Percentiles rank a stretch among this genome's conserved stretches.
Evolutionary conservation across 140 eudicot genomes (phyloP).

Genomic region (Erigeron philadelphicus): DNA sequence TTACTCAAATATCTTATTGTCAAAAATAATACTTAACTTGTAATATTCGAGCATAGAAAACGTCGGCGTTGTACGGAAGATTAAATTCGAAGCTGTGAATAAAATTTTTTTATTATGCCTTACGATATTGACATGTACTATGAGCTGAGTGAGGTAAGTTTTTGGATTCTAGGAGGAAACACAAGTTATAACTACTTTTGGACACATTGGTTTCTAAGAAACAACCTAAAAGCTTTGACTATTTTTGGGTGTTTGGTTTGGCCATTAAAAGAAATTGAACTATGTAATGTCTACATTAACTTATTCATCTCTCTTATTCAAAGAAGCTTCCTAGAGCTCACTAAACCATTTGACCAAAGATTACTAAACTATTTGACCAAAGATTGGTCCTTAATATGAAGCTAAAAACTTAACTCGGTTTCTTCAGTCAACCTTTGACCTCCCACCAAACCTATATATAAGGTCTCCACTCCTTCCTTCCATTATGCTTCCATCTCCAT

Average conservation of each 20-base stretch:
- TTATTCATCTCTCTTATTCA: neutral
- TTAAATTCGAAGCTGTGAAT: neutral
- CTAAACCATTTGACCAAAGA: constrained; percentile 33
- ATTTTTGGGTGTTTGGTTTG: constrained; percentile 18
- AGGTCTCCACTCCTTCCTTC: neutral
- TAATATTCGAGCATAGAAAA: no score
- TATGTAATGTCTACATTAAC: neutral
- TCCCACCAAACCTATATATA: neutral
- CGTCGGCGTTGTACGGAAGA: no score
- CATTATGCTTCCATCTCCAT: constrained; percentile 6
- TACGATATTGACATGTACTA: neutral
- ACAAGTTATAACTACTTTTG: neutral
- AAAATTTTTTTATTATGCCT: neutral
- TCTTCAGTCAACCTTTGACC: constrained; percentile 8
- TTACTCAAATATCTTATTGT: no score
- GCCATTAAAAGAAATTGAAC: neutral
- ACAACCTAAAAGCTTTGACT: constrained; percentile 13
- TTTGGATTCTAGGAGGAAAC: neutral
- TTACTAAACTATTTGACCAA: constrained; percentile 35
- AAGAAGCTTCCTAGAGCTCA: constrained; percentile 9
- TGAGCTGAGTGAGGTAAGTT: neutral
- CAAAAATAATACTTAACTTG: no score
- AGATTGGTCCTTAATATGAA: constrained; percentile 21
- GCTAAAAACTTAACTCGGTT: constrained; percentile 31
- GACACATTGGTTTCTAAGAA: constrained; percentile 18